Percentiles rank a stretch among this genome's conserved stretches.
phyloP scores from a whole-genome alignment of 2,329 filamentous ascomycete species.

The Trichoderma simmonsii region DNA sequence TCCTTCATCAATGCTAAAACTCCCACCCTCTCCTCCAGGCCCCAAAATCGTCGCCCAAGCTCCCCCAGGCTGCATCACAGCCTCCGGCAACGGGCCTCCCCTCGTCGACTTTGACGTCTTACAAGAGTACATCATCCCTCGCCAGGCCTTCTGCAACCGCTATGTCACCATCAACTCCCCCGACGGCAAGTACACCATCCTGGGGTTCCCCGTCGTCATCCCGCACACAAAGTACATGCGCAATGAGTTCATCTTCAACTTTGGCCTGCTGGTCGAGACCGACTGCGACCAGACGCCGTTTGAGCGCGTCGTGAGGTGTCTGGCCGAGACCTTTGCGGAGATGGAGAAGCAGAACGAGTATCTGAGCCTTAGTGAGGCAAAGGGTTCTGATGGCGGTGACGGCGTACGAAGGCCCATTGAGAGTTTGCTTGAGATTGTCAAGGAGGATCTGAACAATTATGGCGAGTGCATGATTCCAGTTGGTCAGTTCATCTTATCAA shows the following conservation, averaged over 20 bases:
- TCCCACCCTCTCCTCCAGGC: constrained; percentile 36
- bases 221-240: constrained; percentile 77
- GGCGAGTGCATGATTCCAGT: constrained; percentile 98
- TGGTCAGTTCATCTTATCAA: constrained; percentile 52
- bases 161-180: constrained; percentile 76
- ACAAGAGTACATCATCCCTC: constrained; percentile 89
- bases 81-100: constrained; percentile 42
- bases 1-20: neutral
- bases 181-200: constrained; percentile 67
- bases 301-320: constrained; percentile 78
- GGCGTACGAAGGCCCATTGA: constrained; percentile 67
- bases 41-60: constrained; percentile 62
- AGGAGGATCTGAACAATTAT: constrained; percentile 91
- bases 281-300: constrained; percentile 71
- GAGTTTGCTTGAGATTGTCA: constrained; percentile 75
- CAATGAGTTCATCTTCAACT: constrained; percentile 99
- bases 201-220: constrained; percentile 88
- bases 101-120: constrained; percentile 84
- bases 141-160: constrained; percentile 91
- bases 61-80: constrained; percentile 60
- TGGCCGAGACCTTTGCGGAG: constrained; percentile 81
- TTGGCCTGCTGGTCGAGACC: constrained; percentile 74
- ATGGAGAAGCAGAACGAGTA: constrained; percentile 91
- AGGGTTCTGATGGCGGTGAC: constrained; percentile 33
- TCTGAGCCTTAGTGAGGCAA: constrained; percentile 60